These are phyloP conservation scores for Heliamphora exappendiculata DNA, from an alignment of 148 eudicot species.

Conservation along the genomic window DNA sequence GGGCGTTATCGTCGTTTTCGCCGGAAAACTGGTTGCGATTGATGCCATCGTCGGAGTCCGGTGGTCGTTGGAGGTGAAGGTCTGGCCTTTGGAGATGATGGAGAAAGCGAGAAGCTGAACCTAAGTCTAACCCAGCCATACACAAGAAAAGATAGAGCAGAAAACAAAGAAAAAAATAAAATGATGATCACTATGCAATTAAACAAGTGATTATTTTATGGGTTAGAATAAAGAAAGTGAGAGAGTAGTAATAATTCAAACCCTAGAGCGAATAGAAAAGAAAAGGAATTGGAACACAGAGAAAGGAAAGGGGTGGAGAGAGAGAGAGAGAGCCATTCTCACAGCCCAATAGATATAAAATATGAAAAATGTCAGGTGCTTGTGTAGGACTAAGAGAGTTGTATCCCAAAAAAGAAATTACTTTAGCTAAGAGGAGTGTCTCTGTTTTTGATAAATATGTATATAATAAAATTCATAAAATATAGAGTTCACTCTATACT, in stretches of 20 bases:
- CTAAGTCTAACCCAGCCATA: conserved; percentile 47
- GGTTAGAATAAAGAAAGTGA: conserved; percentile 14
- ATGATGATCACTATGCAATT: conserved; percentile 20
- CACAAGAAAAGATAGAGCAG: conserved; percentile 23
- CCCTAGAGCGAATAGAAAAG: conserved; percentile 29
- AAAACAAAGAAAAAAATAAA: conserved; percentile 17
- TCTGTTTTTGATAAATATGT: no score
- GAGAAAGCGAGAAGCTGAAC: conserved; percentile 34
- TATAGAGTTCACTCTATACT: no score
- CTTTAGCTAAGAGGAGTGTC: no score
- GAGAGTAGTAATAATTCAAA: conserved; percentile 15
- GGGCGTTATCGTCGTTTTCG: conserved; percentile 13
- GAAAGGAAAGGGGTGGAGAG: conserved; percentile 11
- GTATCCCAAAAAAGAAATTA: no score
- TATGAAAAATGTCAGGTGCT: no score
- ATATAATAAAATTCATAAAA: no score
- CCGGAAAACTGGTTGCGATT: conserved; percentile 20
- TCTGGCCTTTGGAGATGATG: conserved; percentile 37
- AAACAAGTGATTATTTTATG: conserved; percentile 12
- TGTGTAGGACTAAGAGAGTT: no score
- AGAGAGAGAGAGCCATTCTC: conserved; percentile 15
- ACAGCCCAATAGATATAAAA: no score
- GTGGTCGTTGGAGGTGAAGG: conserved; percentile 36
- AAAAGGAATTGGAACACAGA: conserved; percentile 15
- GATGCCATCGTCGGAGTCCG: conserved; percentile 22